phyloP scores from a whole-genome alignment of 2,329 filamentous ascomycete species.

The Chrysosporium queenslandicum region DNA sequence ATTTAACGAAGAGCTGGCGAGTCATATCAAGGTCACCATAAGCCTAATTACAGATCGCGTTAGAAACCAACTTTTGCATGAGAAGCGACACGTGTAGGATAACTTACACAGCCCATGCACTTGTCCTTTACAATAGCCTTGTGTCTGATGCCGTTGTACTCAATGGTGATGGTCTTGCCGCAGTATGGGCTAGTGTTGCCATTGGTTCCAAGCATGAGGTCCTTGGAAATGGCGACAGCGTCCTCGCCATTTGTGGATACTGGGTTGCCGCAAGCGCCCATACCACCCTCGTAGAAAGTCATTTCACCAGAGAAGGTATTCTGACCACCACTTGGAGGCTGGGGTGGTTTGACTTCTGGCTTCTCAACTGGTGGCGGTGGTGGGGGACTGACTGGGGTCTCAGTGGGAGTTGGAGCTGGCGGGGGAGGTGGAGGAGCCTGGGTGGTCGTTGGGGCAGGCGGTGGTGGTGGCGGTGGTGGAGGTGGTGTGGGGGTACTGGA shows the following conservation, averaged over 20 bases:
- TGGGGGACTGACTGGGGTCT: background rate
- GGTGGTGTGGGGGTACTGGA: slow-evolving; percentile 7
- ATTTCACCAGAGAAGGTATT: slow-evolving; percentile 49
- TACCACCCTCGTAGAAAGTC: slow-evolving; percentile 62
- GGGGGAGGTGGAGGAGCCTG: slow-evolving; percentile 14
- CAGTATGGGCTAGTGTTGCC: slow-evolving; percentile 64
- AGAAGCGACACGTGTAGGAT: slow-evolving; percentile 21
- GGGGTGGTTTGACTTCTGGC: slow-evolving; percentile 7
- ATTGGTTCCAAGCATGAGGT: slow-evolving; percentile 48
- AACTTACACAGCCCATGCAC: slow-evolving; percentile 56
- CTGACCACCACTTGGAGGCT: slow-evolving; percentile 15
- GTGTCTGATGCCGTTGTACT: slow-evolving; percentile 47
- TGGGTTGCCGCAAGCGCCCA: slow-evolving; percentile 59
- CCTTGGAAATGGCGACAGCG: slow-evolving; percentile 59
- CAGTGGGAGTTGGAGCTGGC: background rate
- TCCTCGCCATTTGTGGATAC: slow-evolving; percentile 49
- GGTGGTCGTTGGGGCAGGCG: slow-evolving; percentile 6
- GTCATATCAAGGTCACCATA: slow-evolving; percentile 23
- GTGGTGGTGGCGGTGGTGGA: slow-evolving; percentile 3
- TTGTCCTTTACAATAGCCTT: slow-evolving; percentile 59
- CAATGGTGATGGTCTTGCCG: slow-evolving; percentile 57
- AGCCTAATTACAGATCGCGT: slow-evolving; percentile 36
- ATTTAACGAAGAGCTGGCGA: slow-evolving; percentile 29
- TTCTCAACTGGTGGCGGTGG: slow-evolving; percentile 6
- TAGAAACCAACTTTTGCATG: slow-evolving; percentile 26